Base-by-base conservation (phyloP, 371 early-diverging fungal genomes). In the Lichtheimia ornata region DNA sequence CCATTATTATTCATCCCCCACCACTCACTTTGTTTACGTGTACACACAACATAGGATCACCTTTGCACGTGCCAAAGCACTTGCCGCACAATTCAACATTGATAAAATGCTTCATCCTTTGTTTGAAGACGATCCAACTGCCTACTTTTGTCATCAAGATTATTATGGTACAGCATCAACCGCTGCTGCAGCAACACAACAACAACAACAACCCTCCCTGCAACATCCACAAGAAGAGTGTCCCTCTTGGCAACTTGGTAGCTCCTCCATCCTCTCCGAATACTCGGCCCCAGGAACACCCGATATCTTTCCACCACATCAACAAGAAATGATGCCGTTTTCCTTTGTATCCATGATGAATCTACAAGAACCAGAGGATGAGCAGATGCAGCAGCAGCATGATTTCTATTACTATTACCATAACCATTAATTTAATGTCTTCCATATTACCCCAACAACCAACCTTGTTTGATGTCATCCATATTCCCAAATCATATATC, bases 31-130 rank as follows among this genome's bases (percentile, higher is more conserved):
- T 17, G 14, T 25, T 27, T 28, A 12, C 12, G 13, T 53, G 28
- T 52, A 15, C 15, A 44, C 41, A 24, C 9, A 80, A 1, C 1
- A 22, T 44, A 80, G 80, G 81, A 88, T 88, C 57, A 84, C 85
- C 17, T 80, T 88, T 65, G 80, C 82, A 7, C 82, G 88, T 64
- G 88, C 88, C 12, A 73, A 73, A 15, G 80, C 77, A 58, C 67
- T 86, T 57, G 87, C 88, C 5, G 72, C 81, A 42, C 84, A 83
- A 30, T 84, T 84, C 67, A 83, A 86, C 44, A 86, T 90, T 5
- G 62, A 71, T 27, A 86, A 87, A 11, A 67, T 74, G 51, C 76
- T 90, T 11, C 84, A 85, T 58, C 91, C 91, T 14, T 78, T 91
- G 27, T 84, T 91, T 57, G 84, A 77, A 56, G 84, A 84, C 14